Evolutionary conservation across 768 basidiomycete species (phyloP).

Genomic region (Cubamyces sp.): DNA sequence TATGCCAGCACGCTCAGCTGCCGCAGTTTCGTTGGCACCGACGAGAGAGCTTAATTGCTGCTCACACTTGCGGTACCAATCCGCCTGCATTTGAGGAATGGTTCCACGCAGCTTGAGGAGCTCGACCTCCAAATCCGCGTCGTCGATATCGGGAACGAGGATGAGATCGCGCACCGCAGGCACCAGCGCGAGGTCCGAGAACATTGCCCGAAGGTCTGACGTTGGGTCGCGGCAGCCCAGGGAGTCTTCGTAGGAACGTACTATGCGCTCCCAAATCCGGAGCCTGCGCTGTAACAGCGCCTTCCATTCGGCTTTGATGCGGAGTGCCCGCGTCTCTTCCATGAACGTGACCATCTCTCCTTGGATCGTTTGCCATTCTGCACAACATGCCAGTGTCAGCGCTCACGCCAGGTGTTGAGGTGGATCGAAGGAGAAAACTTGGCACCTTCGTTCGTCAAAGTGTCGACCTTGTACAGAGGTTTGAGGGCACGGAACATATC

Average conservation of each 20-base stretch:
- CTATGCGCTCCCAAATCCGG: neutral
- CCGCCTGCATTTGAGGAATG: neutral
- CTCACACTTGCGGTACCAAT: neutral
- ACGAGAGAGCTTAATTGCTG: neutral
- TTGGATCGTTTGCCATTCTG: neutral
- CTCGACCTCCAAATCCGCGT: neutral
- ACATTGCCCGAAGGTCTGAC: neutral
- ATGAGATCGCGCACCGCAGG: neutral
- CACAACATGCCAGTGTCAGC: neutral
- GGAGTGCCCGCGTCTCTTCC: neutral
- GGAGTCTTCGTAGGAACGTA: neutral
- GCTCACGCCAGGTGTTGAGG: neutral
- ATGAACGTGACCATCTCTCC: neutral
- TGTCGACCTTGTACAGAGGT: no score
- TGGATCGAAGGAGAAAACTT: neutral
- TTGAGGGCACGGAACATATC: no score
- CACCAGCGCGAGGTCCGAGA: neutral
- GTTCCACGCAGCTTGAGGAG: neutral
- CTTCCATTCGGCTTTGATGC: neutral
- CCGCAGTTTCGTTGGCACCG: neutral
- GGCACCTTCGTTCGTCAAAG: neutral
- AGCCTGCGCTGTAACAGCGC: no score
- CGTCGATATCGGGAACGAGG: neutral
- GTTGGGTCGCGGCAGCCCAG: neutral
- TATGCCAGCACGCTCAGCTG: neutral